Conservation (phyloP, 78 protist species). For the Tieghemostelium lacteum region DNA sequence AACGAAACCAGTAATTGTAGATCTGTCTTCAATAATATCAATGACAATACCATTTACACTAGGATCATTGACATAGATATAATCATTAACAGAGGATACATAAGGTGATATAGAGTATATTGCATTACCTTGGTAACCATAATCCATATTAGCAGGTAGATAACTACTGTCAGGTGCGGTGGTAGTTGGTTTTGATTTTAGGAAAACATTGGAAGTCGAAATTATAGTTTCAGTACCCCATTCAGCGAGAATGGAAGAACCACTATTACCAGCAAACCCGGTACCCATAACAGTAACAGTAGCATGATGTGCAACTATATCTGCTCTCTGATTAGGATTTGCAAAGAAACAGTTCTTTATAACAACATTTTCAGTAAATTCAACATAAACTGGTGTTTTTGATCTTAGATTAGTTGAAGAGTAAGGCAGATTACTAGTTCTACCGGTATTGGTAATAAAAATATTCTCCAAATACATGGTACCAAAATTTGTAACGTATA, state of each 20-base stretch:
- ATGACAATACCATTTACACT: too few relatives aligned
- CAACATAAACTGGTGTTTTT: neutral
- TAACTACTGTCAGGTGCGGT: neutral
- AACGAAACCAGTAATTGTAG: neutral
- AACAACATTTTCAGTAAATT: neutral
- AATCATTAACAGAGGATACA: neutral
- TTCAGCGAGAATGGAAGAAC: neutral
- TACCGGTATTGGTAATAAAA: too few relatives aligned
- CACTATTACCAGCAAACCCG: neutral
- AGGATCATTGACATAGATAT: neutral
- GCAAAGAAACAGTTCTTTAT: neutral
- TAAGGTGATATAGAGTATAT: neutral
- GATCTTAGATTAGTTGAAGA: neutral
- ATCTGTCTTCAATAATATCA: too few relatives aligned
- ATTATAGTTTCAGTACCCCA: neutral
- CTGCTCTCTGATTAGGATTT: neutral
- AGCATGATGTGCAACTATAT: neutral
- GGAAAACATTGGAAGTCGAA: neutral
- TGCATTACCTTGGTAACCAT: neutral
- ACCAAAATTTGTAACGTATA: too few relatives aligned
- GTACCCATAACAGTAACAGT: neutral
- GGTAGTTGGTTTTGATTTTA: neutral
- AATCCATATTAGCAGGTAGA: neutral
- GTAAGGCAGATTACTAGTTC: neutral
- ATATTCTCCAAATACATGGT: too few relatives aligned